These are phyloP conservation scores for Huntiella abstrusa DNA, from an alignment of 2,329 filamentous ascomycete species.

Conservation along the genomic window DNA sequence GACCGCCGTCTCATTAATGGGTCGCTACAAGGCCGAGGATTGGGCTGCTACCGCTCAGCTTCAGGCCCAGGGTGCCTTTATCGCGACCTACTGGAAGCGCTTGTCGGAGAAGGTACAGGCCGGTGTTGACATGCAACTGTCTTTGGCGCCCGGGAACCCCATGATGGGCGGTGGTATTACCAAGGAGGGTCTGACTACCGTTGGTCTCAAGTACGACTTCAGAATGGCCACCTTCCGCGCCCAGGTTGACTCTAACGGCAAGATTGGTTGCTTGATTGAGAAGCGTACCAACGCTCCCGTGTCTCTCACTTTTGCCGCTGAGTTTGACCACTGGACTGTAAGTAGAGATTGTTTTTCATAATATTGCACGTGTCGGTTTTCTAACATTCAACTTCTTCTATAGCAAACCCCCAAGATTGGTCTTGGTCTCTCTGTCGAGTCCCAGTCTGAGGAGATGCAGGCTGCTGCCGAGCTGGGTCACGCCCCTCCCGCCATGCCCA, in stretches of 20 bases:
- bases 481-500: constrained; percentile 28
- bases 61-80: constrained; percentile 71
- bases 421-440: constrained; percentile 80
- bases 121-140: constrained; percentile 83
- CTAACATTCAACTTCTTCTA: constrained; percentile 6
- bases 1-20: constrained; percentile 74
- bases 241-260: constrained; percentile 87
- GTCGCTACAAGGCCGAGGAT: constrained; percentile 74
- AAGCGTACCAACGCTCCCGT: constrained; percentile 90
- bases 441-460: constrained; percentile 67
- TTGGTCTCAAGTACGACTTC: constrained; percentile 98
- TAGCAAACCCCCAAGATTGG: constrained; percentile 93
- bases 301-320: constrained; percentile 83
- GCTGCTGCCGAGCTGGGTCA: constrained; percentile 55
- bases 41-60: constrained; percentile 89
- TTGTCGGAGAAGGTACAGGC: constrained; percentile 91
- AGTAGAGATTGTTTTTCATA: constrained; percentile 19
- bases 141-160: constrained; percentile 47
- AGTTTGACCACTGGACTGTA: constrained; percentile 92
- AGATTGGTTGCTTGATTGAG: constrained; percentile 80
- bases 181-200: constrained; percentile 76
- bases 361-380: background rate
- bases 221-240: constrained; percentile 86
- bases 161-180: constrained; percentile 58
- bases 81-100: constrained; percentile 82